A percentile compares a stretch with the other conserved stretches of the same genome.
These are phyloP conservation scores for Dictyostelium citrinum DNA, from an alignment of 78 protist species.

Conservation along the genomic window DNA sequence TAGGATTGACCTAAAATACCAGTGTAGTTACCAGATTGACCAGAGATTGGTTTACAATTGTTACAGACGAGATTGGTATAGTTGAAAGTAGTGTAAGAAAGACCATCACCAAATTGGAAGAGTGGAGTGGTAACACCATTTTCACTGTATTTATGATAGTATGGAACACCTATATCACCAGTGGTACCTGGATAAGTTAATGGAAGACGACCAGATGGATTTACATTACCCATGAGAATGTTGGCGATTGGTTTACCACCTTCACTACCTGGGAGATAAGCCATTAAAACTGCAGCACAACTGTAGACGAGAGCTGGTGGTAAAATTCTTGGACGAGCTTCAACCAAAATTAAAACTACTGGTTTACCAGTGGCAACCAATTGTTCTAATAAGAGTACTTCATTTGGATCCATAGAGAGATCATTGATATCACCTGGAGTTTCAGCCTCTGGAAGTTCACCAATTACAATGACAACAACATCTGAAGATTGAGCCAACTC, in stretches of 20 bases:
- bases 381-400: background rate
- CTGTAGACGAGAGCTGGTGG: constrained; percentile 20
- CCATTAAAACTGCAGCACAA: constrained; percentile 67
- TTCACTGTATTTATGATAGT: constrained; percentile 33
- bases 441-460: constrained; percentile 82
- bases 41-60: background rate
- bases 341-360: constrained; percentile 63
- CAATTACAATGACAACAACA: constrained; percentile 59
- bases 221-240: constrained; percentile 76
- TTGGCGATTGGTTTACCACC: constrained; percentile 85
- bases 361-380: constrained; percentile 19
- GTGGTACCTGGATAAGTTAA: constrained; percentile 72
- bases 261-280: constrained; percentile 78
- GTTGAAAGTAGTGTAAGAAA: constrained; percentile 70
- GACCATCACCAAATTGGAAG: constrained; percentile 83
- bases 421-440: constrained; percentile 75
- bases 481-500: background rate
- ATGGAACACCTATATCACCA: constrained; percentile 59
- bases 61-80: constrained; percentile 14
- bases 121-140: constrained; percentile 37
- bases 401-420: constrained; percentile 42
- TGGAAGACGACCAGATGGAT: constrained; percentile 87
- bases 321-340: constrained; percentile 78
- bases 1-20: constrained; percentile 5
- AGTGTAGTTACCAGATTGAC: constrained; percentile 27